Evolutionary conservation across 176 grass and related monocot genomes (phyloP), one percentile per base, ranked within the genome.

Genomic region (Oryza longistaminata): DNA sequence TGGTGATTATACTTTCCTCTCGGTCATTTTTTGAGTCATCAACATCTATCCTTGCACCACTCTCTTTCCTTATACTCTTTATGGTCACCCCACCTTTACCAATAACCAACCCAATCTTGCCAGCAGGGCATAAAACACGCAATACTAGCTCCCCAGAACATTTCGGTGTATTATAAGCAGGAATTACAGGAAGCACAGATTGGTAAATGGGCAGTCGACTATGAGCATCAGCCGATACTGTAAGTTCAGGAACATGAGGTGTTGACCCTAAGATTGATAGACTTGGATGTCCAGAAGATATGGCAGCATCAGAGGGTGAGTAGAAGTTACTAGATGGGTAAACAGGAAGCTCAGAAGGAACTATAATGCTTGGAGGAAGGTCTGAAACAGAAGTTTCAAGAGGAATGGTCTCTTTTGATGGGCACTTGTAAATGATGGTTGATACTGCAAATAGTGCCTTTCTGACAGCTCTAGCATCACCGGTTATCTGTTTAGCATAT

Each of bases 41-140:
- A 83, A 99, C 93, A 80, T 90, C 92, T 81, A 99, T 80, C 35
- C 52, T 89, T 87, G 97, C 91, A 80, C 91, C 93, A 85, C 89
- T 94, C 35, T 86, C 85, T 85, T 96, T 94, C 79, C 93, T 94
- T 86, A 96, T 94, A 89, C 71, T 85, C 90, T 88, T 99, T 89
- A 99, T 93, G 29, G 97, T 99, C 77, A 76, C 52, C 71, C 97
- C 97, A 52, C 86, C 88, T 85, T 93, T 99, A 75, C 97, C 97
- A 79, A 99, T 99, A 82, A 99, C 93, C 42, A 94, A 80, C 49
- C 93, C 97, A 81, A 99, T 96, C 82, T 92, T 99, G 67, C 89
- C 86, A 84, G 83, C 85, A 74, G 97, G 97, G 60, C 97, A 99
- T 61, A 99, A 75, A 87, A 99, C 92, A 74, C 88, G 87, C 52